Conservation (phyloP, 768 basidiomycete genomes). For the Leccinum olivaceopallidum region DNA sequence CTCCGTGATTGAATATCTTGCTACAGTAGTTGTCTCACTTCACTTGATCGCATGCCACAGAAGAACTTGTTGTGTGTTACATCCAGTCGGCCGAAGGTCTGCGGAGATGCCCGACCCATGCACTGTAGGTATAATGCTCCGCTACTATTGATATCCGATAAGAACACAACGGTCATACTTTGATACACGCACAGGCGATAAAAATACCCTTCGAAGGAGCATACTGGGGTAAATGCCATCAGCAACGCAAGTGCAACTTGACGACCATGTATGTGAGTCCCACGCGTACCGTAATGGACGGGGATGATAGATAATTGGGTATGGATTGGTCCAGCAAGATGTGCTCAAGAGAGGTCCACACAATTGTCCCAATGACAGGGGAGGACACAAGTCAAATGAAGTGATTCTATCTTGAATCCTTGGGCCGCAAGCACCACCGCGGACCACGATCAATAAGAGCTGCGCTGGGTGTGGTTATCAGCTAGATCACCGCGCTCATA, state of each 20-base stretch:
- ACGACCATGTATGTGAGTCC: not conserved
- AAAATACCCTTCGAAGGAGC: not conserved
- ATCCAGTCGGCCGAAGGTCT: not conserved
- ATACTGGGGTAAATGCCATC: too few species aligned
- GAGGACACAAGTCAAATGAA: not conserved
- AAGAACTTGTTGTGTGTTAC: not conserved
- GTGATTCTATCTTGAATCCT: not conserved
- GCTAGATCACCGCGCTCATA: not conserved
- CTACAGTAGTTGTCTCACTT: not conserved
- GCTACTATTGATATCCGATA: not conserved
- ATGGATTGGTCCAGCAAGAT: not conserved
- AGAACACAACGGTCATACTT: not conserved
- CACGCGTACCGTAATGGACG: too few species aligned
- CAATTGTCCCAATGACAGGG: not conserved
- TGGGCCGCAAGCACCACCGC: not conserved
- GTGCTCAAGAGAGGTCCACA: not conserved
- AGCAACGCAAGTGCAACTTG: not conserved
- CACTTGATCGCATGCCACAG: not conserved
- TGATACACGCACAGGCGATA: too few species aligned
- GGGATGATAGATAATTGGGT: not conserved
- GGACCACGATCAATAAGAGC: not conserved
- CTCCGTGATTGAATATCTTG: not conserved
- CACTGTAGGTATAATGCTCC: not conserved
- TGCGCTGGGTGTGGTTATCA: not conserved
- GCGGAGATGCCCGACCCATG: not conserved